These are phyloP conservation scores for Cystobasidiaceae sp. DNA, from an alignment of 1,284 basidiomycete genomes.

Conservation along the genomic window DNA sequence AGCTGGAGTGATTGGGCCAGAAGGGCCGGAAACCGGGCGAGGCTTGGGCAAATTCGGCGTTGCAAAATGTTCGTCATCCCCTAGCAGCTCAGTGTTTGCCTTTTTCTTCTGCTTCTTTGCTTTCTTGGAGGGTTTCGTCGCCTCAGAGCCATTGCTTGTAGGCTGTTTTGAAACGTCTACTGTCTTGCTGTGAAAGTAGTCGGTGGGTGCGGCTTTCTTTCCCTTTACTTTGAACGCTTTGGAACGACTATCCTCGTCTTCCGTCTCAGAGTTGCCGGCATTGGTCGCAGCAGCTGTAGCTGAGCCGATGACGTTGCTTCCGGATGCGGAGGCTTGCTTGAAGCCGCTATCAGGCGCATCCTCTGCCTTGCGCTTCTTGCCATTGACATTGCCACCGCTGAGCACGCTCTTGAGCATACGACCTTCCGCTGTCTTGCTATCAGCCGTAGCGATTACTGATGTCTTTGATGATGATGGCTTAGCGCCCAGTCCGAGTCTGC, in stretches of 20 bases:
- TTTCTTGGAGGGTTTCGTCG: neutral
- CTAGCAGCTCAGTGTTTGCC: too few relatives aligned
- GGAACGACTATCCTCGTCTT: constrained; percentile 26
- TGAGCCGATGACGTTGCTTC: neutral
- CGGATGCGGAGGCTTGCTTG: neutral
- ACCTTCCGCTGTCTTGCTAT: constrained; percentile 12
- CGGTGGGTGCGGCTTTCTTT: neutral
- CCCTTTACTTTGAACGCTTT: neutral
- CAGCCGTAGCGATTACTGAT: constrained; percentile 6
- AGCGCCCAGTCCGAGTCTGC: constrained; percentile 23
- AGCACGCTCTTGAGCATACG: constrained; percentile 9
- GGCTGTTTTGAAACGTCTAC: neutral
- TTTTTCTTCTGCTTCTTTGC: neutral
- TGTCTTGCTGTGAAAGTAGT: constrained; percentile 19
- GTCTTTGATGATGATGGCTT: constrained; percentile 6
- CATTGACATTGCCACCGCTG: neutral
- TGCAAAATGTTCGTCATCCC: too few relatives aligned
- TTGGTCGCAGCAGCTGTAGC: neutral
- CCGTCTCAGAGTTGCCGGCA: neutral
- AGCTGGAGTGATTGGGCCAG: too few relatives aligned
- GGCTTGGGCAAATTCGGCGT: too few relatives aligned
- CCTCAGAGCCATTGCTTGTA: neutral
- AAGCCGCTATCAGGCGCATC: neutral
- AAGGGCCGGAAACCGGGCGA: neutral
- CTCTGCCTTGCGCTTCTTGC: constrained; percentile 20